Base-by-base conservation (phyloP, 768 basidiomycete species). In the Calvatia gigantea region DNA sequence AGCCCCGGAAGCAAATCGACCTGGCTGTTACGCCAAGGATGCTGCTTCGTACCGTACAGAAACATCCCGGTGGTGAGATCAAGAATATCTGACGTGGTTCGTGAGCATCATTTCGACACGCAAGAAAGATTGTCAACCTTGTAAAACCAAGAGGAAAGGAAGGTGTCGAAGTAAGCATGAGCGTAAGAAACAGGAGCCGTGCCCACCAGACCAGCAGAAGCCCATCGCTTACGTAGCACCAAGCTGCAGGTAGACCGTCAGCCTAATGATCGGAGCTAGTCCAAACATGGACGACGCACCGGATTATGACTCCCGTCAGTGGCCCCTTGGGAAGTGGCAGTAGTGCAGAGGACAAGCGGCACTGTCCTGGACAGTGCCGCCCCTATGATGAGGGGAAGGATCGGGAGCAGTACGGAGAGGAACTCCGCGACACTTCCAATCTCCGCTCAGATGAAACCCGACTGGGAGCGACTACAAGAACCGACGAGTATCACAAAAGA, bases 181-280 rank as follows among this genome's bases (percentile, higher is more conserved):
- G 41, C 35, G 35, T 37, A 23, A 42, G 29, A 48, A 17, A 33
- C 9, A 33, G 17, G 33, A 48, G 7, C 15, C 33, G 33, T 14
- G 43, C n/a, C 11, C 43, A 44, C 28, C 43, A 42, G 27, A 43
- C 41, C 39, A 31, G 43, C 39, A 52, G 41, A 43, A 23, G 52
- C 27, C 38, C 51, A 44, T 53, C 43, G 37, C 7, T 53, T 44
- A 35, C 43, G 33, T 44, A 32, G 52, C 33, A 25, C 19, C 28
- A 35, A 19, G 21, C 44, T 45, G 43, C 32, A 45, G 25, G 17
- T 28, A 41, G 31, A 43, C 43, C 35, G 51, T 53, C 42, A 44
- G 21, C 29, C 31, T 23, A 21, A 32, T 44, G 41, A 53, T 53
- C 51, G 41, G 42, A 53, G 28, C n/a, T 27, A 31, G 23, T 37